These are phyloP conservation scores for Phlebopus sp. DNA, from an alignment of 1,284 basidiomycete genomes.

Conservation along the genomic window DNA sequence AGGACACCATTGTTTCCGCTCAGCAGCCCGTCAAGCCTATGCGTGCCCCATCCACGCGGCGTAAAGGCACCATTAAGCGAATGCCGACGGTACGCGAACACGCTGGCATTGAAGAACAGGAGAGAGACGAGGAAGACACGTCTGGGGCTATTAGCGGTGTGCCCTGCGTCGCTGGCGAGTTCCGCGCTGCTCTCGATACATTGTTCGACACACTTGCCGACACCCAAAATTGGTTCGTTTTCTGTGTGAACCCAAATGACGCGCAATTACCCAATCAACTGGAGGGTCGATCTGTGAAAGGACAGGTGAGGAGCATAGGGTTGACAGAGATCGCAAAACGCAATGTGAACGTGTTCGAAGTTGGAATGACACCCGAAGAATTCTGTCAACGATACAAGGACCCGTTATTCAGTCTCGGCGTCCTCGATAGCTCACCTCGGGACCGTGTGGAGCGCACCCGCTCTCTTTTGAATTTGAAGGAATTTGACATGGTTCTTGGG, in stretches of 20 bases:
- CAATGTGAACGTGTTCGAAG: slow-evolving; percentile 71
- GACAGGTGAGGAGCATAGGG: slow-evolving; percentile 84
- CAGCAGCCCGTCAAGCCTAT: slow-evolving; percentile 93
- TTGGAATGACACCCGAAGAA: slow-evolving; percentile 84
- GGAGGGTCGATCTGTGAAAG: slow-evolving; percentile 89
- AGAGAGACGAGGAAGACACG: slow-evolving; percentile 52
- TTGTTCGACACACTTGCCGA: slow-evolving; percentile 90
- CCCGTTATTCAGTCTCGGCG: slow-evolving; percentile 46
- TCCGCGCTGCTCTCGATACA: slow-evolving; percentile 78
- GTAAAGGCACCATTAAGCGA: slow-evolving; percentile 70
- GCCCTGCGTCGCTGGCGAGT: slow-evolving; percentile 85
- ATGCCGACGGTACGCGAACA: slow-evolving; percentile 60
- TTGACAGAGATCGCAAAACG: slow-evolving; percentile 77
- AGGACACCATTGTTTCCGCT: slow-evolving; percentile 92
- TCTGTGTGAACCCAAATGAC: slow-evolving; percentile 94
- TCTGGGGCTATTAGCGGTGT: slow-evolving; percentile 34
- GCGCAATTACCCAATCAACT: slow-evolving; percentile 91
- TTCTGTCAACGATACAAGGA: slow-evolving; percentile 82
- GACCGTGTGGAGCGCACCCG: slow-evolving; percentile 61
- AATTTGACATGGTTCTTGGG: slow-evolving; percentile 78
- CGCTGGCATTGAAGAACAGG: slow-evolving; percentile 45
- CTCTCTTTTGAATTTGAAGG: slow-evolving; percentile 63
- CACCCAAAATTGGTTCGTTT: slow-evolving; percentile 89
- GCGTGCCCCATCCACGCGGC: slow-evolving; percentile 84
- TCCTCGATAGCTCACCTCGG: slow-evolving; percentile 49